phyloP scores from a whole-genome alignment of 73 alveolate species.

The Paramecium biaurelia region DNA sequence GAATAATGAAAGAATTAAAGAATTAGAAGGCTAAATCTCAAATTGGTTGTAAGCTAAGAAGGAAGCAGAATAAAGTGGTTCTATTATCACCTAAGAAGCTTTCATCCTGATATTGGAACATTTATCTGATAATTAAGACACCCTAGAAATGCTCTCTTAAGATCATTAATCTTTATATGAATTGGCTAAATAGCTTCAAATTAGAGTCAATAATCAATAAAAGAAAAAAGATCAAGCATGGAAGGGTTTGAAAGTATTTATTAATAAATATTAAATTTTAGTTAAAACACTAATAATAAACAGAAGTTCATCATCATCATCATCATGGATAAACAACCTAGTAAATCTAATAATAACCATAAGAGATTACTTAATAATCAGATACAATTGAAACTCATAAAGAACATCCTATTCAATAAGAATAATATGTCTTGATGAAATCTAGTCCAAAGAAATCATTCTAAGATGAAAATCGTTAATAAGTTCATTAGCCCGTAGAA shows the following conservation, averaged over 20 bases:
- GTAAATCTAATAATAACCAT: background rate
- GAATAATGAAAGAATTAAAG: background rate
- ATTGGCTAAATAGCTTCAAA: background rate
- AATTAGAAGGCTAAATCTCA: background rate
- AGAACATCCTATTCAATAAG: background rate
- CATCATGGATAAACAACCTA: background rate
- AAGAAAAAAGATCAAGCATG: background rate
- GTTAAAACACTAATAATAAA: background rate
- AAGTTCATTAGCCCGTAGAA: background rate
- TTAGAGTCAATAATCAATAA: background rate
- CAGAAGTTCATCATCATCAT: background rate
- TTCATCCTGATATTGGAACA: background rate
- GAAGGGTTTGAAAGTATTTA: background rate
- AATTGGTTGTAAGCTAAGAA: background rate
- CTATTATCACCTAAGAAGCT: background rate
- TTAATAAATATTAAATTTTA: background rate
- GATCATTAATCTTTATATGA: background rate
- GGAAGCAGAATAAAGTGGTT: slow-evolving; percentile 9
- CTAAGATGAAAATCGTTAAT: background rate
- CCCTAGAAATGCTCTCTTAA: background rate
- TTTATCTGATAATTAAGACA: background rate
- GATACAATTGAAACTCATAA: background rate
- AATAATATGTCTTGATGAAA: background rate
- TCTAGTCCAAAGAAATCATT: background rate
- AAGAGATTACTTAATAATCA: background rate